Evolutionary conservation across 176 grass and related monocot species (phyloP).

Genomic region (Saccharum spontaneum): DNA sequence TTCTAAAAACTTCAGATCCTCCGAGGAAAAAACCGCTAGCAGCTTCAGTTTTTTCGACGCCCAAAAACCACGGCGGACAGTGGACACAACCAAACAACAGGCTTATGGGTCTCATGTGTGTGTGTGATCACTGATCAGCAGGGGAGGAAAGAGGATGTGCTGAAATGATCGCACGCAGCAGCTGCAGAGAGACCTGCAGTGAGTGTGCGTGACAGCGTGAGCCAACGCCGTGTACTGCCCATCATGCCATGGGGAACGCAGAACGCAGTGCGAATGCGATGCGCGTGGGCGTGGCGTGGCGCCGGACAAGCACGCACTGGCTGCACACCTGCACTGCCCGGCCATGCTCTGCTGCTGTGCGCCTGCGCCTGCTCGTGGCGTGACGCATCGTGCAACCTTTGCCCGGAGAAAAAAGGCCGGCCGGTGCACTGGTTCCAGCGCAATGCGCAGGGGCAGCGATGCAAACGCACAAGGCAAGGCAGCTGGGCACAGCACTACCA

Average conservation of each 20-base stretch:
- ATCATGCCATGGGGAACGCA: constrained; percentile 30
- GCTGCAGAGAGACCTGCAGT: neutral
- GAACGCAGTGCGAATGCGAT: neutral
- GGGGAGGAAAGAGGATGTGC: neutral
- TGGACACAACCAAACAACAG: neutral
- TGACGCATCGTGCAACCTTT: constrained; percentile 28
- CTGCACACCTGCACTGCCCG: neutral
- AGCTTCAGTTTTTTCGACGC: neutral
- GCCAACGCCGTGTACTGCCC: neutral
- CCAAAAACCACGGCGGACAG: neutral
- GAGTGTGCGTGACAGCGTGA: too few relatives aligned
- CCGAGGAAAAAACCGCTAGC: neutral
- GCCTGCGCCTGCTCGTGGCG: constrained; percentile 2
- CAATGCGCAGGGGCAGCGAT: neutral
- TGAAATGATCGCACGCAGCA: neutral
- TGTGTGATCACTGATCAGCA: neutral
- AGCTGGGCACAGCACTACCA: neutral
- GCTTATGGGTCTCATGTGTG: neutral
- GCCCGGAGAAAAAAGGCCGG: constrained; percentile 8
- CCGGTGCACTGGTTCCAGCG: neutral
- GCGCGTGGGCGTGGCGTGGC: neutral
- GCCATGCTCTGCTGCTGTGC: neutral
- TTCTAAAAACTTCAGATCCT: neutral
- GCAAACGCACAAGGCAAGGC: neutral
- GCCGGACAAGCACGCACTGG: neutral